Evolutionary conservation across 352 stramenopile genomes (phyloP).

Genomic region (Phytophthora podocarpi): DNA sequence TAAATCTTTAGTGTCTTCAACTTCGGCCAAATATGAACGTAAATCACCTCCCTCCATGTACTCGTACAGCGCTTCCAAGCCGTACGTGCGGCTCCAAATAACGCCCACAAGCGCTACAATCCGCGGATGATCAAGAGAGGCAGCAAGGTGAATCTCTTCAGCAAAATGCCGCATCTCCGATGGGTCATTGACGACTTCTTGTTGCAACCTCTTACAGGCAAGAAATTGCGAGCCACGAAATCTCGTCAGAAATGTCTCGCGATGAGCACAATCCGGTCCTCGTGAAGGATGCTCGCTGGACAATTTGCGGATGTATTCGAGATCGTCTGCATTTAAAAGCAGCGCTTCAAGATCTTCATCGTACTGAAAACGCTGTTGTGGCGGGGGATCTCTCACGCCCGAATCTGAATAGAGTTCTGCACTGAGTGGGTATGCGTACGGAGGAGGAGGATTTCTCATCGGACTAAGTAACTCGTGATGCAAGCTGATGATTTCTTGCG

Average conservation of each 20-base stretch:
- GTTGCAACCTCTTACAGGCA: conserved; percentile 47
- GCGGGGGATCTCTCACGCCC: neutral
- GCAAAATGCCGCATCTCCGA: conserved; percentile 43
- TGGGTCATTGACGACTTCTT: conserved; percentile 31
- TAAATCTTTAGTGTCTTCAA: conserved; percentile 12
- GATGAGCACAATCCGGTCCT: neutral
- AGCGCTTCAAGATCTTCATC: conserved; percentile 13
- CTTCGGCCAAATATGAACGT: conserved; percentile 38
- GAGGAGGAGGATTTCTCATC: neutral
- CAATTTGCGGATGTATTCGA: conserved; percentile 48
- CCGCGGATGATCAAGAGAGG: conserved; percentile 49
- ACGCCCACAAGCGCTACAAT: conserved; percentile 56
- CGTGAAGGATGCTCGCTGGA: conserved; percentile 14
- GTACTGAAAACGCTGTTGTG: conserved; percentile 4
- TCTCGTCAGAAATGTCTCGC: conserved; percentile 43
- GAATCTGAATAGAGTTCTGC: conserved; percentile 11
- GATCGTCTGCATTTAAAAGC: conserved; percentile 42
- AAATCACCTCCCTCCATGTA: conserved; percentile 69
- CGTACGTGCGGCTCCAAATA: conserved; percentile 45
- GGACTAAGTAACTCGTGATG: conserved; percentile 15
- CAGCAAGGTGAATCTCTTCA: conserved; percentile 47
- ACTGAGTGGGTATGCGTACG: neutral
- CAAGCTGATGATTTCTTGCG: conserved; percentile 13
- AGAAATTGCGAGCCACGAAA: conserved; percentile 37
- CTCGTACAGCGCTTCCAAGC: conserved; percentile 62